Base-by-base conservation (phyloP, 176 grass and related monocot species). In the Carex kokanica region DNA sequence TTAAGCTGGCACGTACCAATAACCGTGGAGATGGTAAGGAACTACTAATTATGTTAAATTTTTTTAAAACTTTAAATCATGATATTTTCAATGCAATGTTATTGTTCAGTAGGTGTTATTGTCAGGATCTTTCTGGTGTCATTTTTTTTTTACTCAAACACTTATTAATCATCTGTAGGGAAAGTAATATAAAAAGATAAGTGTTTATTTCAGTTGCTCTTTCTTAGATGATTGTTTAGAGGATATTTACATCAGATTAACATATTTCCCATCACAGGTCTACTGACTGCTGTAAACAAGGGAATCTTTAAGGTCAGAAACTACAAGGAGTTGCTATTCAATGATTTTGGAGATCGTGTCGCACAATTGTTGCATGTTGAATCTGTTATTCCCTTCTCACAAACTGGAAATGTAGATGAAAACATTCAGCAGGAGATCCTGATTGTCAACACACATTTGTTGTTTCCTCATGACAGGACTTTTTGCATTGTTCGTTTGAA, bases 331-430 rank as follows among this genome's bases (percentile, higher is more conserved):
- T 84, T 94, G 29, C 89, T 91, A 47, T 97, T 97, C 86, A 94
- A 97, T 87, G 94, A 97, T 83, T 92, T 94, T 88, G 94, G 91
- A 27, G 94, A 97, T 86, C 86, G 94, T 63, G 94, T 97, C 78
- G 94, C 94, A 27, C 94, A 97, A 85, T 81, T 97, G 47, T 80
- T 97, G 85, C 94, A 94, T 45, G 89, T 97, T 13, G 89, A 94
- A 82, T 92, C 84, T 8, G 68, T 83, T 69, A 85, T 82, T 74
- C 84, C 94, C 0, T 92, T 92, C 52, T 82, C 83, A 54, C 87
- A 82, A 59, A 90, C 87, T 62, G 84, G 75, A 88, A 77, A 89
- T 78, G 83, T 60, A 74, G 87, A 43, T 59, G 78, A 70, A 70
- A 86, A 54, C 61, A 64, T 84, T 69, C 88, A 83, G 45, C 94